phyloP scores from a whole-genome alignment of 192 early-diverging fungal genomes.

The Coemansia sp. region DNA sequence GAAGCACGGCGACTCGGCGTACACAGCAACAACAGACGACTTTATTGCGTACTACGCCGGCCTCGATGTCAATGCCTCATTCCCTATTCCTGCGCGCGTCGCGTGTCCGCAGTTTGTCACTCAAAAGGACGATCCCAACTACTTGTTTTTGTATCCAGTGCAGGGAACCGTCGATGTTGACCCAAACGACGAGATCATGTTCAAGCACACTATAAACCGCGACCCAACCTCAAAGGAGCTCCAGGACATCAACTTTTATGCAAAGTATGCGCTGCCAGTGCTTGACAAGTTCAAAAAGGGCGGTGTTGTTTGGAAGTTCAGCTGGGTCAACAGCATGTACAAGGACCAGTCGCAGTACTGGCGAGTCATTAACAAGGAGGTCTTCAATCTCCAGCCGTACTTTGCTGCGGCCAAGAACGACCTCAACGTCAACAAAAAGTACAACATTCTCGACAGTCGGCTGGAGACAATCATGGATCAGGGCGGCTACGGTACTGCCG shows the following conservation, averaged over 20 bases:
- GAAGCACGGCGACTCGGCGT: conserved; percentile 57
- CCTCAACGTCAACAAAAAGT: conserved; percentile 35
- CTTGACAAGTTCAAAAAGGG: conserved; percentile 58
- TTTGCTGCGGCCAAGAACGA: conserved; percentile 52
- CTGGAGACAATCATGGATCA: conserved; percentile 65
- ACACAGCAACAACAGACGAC: conserved; percentile 39
- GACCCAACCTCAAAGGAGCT: conserved; percentile 34
- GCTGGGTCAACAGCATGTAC: conserved; percentile 57
- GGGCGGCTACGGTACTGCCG: conserved; percentile 58
- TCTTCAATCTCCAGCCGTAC: conserved; percentile 75
- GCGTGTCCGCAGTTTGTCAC: conserved; percentile 60
- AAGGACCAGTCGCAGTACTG: conserved; percentile 55
- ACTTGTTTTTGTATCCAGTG: conserved; percentile 23
- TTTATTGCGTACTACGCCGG: conserved; percentile 42
- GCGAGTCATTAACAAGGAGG: conserved; percentile 67
- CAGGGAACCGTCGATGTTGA: conserved; percentile 6
- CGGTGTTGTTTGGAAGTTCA: conserved; percentile 60
- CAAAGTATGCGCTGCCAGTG: conserved; percentile 12
- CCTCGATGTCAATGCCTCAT: conserved; percentile 55
- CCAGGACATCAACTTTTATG: conserved; percentile 30
- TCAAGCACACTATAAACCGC: conserved; percentile 12
- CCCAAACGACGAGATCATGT: conserved; percentile 6
- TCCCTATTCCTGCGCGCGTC: conserved; percentile 59
- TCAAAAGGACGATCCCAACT: conserved; percentile 25
- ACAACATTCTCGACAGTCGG: conserved; percentile 62